phyloP scores from a whole-genome alignment of 805 yeast genomes.

The Teunomyces atbi region DNA sequence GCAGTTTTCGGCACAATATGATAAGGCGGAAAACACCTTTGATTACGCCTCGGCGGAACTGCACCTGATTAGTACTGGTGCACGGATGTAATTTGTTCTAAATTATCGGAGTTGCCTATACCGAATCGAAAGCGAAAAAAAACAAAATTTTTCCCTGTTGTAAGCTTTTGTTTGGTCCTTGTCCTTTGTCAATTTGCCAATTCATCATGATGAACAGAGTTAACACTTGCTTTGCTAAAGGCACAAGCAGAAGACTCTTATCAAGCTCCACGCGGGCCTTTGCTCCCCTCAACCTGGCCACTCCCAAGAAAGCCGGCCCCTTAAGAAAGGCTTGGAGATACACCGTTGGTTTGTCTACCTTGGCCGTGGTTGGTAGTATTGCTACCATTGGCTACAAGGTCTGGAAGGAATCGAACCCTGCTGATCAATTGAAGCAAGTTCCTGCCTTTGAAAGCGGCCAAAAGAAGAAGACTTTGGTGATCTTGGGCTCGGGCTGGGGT shows the following conservation, averaged over 20 bases:
- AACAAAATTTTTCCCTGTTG: neutral
- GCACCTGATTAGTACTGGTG: neutral
- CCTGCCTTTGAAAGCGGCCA: slow-evolving; percentile 55
- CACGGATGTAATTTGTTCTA: neutral
- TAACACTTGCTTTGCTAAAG: slow-evolving; percentile 3
- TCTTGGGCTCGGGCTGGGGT: slow-evolving; percentile 94
- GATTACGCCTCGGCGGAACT: neutral
- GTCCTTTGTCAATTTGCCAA: neutral
- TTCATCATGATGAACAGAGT: slow-evolving; percentile 11
- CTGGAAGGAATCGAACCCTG: slow-evolving; percentile 62
- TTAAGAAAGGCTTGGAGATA: slow-evolving; percentile 46
- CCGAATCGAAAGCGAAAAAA: neutral
- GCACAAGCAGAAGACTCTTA: slow-evolving; percentile 17
- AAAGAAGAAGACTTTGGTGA: slow-evolving; percentile 70
- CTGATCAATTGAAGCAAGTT: slow-evolving; percentile 59
- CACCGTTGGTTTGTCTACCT: slow-evolving; percentile 45
- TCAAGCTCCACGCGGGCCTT: slow-evolving; percentile 22
- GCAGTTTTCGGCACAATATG: too few species aligned
- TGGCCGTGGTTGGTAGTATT: slow-evolving; percentile 54
- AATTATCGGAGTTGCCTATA: neutral
- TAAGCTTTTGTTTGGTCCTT: neutral
- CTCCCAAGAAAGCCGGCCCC: slow-evolving; percentile 21
- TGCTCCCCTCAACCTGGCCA: slow-evolving; percentile 13
- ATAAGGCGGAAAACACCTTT: too few species aligned
- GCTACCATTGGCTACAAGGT: slow-evolving; percentile 53